Evolutionary conservation across 768 basidiomycete species (phyloP), one percentile per base, ranked within the genome.

Genomic region (Boletellus sp.): DNA sequence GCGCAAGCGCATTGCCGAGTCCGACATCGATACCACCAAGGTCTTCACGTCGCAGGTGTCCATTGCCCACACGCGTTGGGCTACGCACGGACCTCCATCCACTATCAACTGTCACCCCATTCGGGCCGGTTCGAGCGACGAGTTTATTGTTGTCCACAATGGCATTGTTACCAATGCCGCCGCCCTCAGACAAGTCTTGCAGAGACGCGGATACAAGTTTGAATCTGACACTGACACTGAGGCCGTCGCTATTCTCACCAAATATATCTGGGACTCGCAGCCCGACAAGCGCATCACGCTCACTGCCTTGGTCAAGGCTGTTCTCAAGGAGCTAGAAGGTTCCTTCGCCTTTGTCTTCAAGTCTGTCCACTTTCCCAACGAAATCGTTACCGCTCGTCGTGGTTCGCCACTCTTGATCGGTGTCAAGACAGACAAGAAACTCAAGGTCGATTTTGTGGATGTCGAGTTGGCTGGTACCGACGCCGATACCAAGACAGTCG

Each of bases 291-390:
- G 84, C 41, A 73, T 90, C 55, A 84, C 82, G 46, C 98, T 99
- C 76, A 94, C 90, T 46, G 83, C 87, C 46, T 78, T 99, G 54
- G 75, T 97, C 78, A 98, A 97, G 80, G 81, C 90, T 38, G 94
- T 98, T 38, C 74, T 98, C 66, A 95, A 94, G 74, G 95, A 99
- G 71, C 82, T 99, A 38, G 93, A 99, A 74, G 96, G 96, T 36
- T 97, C 96, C 3, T 99, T 98, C 61, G 96, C 96, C 16, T 95
- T 99, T 71, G 94, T 97, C 59, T 97, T 99, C 88, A 98, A 96
- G 75, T 96, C 94, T 6, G 70, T 69, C 31, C 94, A 98, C 74
- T 99, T 83, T 78, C 96, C 96, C 37, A 90, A 95, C 58, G 90
- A 98, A 69, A 82, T 94, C 56, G 94, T 98, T 54, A 90, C 90